These are phyloP conservation scores for Mitragyna speciosa DNA, from an alignment of 257 asterid species.

Conservation along the genomic window DNA sequence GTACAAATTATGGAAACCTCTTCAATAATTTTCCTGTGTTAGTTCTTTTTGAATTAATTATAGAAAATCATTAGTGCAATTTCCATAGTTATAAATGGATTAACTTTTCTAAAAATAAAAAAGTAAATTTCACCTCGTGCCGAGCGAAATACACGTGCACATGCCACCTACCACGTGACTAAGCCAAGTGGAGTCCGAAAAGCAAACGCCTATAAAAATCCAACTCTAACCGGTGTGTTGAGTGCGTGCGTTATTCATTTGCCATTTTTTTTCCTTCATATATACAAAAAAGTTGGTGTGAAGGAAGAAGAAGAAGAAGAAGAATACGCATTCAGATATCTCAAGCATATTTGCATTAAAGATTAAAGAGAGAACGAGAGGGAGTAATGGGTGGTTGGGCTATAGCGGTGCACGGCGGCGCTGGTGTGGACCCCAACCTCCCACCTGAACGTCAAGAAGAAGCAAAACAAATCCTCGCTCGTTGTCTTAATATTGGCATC, in stretches of 20 bases:
- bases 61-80: too few relatives aligned
- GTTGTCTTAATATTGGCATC: constrained; percentile 78
- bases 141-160: background rate
- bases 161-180: background rate
- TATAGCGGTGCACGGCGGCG: constrained; percentile 99
- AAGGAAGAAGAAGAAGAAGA: too few relatives aligned
- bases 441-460: constrained; percentile 75
- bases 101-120: too few relatives aligned
- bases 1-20: too few relatives aligned
- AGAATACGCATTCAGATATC: background rate
- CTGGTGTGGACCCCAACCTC: constrained; percentile 97
- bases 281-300: background rate
- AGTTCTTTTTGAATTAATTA: too few relatives aligned
- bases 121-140: background rate
- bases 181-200: background rate
- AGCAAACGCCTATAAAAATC: constrained; percentile 7
- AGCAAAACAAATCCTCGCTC: constrained; percentile 83
- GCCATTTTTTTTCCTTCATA: background rate
- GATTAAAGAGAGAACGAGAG: constrained; percentile 12
- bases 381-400: constrained; percentile 89
- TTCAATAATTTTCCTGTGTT: too few relatives aligned
- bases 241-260: background rate
- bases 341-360: background rate
- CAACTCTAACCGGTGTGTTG: background rate
- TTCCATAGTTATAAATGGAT: too few relatives aligned